A percentile compares a stretch with the other conserved stretches of the same genome.
Conservation (phyloP, 164 flowering plant genomes). For the Nelumbo lutea region DNA sequence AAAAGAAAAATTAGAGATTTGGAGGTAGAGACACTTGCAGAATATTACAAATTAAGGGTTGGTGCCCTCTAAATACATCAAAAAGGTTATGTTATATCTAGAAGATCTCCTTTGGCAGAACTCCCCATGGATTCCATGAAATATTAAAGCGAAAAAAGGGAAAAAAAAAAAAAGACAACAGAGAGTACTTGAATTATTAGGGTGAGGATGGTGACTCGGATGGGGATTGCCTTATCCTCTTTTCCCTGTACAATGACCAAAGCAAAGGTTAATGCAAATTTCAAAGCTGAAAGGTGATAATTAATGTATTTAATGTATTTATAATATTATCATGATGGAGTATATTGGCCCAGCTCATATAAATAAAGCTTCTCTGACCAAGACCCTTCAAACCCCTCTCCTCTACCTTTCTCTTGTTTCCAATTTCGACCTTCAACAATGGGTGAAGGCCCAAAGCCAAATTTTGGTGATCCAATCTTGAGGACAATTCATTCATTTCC, state of each 20-base stretch:
- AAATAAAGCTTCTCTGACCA: too few relatives aligned
- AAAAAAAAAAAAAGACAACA: slow-evolving; percentile 2
- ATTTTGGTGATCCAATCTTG: slow-evolving; percentile 10
- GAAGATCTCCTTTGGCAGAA: neutral
- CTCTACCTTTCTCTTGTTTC: neutral
- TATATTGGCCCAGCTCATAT: neutral
- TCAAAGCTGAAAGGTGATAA: slow-evolving; percentile 26
- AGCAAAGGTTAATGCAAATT: slow-evolving; percentile 7
- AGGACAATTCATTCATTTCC: slow-evolving; percentile 1
- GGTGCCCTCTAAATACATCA: neutral
- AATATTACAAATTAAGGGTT: too few relatives aligned
- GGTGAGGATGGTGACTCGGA: slow-evolving; percentile 37
- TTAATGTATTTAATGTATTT: too few relatives aligned
- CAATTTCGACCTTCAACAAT: slow-evolving; percentile 5
- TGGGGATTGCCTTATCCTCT: slow-evolving; percentile 57
- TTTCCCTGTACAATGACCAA: slow-evolving; percentile 30
- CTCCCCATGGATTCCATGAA: neutral
- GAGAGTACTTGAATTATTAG: neutral
- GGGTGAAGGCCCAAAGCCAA: slow-evolving; percentile 23
- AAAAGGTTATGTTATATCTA: neutral
- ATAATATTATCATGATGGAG: too few relatives aligned
- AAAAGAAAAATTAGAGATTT: too few relatives aligned
- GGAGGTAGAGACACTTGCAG: too few relatives aligned
- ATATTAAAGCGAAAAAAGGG: neutral
- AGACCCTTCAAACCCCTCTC: neutral